Percentiles rank a stretch among this genome's conserved stretches.
These are phyloP conservation scores for Aristolochia fimbriata DNA, from an alignment of 164 flowering plant genomes.

Conservation along the genomic window DNA sequence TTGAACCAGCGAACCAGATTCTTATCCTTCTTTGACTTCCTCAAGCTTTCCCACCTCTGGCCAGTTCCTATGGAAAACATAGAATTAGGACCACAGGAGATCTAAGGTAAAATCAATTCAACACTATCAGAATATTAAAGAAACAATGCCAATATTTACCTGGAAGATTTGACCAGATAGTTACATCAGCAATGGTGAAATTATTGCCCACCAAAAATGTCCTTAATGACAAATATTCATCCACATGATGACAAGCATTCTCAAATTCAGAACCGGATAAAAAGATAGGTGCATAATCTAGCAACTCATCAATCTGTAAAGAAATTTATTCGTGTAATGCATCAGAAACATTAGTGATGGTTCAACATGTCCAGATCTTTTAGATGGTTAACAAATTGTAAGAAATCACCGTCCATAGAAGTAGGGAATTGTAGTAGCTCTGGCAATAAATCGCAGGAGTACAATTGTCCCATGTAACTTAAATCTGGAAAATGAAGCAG, in stretches of 20 bases:
- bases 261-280: conserved; percentile 78
- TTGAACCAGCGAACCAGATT: too few relatives aligned
- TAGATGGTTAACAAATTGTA: background rate
- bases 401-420: conserved; percentile 50
- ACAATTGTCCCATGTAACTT: conserved; percentile 45
- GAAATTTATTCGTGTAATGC: background rate
- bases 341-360: background rate
- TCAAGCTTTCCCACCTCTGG: conserved; percentile 88
- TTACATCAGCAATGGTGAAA: conserved; percentile 71
- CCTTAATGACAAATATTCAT: conserved; percentile 36
- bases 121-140: background rate
- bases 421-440: conserved; percentile 31
- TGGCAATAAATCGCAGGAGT: conserved; percentile 54
- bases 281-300: conserved; percentile 54
- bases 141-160: conserved; percentile 26
- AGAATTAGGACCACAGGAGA: background rate
- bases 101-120: too few relatives aligned
- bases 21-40: conserved; percentile 74
- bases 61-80: conserved; percentile 46
- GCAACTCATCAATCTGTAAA: conserved; percentile 73
- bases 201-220: conserved; percentile 61
- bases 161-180: conserved; percentile 83
- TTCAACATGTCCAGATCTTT: background rate
- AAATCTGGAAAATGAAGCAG: conserved; percentile 15
- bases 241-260: conserved; percentile 54